phyloP scores from a whole-genome alignment of 78 protist species.

The Andalucia godoyi region DNA sequence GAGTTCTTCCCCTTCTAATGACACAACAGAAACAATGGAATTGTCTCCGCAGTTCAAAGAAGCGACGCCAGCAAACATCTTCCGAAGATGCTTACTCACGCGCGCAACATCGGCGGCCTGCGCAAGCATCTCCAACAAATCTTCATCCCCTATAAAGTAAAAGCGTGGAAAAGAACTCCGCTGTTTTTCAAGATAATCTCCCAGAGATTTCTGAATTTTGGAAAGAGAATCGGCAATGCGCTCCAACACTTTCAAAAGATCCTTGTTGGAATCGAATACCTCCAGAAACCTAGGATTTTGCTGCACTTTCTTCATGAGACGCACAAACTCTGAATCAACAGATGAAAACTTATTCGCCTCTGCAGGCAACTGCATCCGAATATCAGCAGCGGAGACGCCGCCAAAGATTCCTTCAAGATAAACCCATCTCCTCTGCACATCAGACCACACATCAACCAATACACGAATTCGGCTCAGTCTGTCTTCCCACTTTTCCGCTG shows the following conservation, averaged over 20 bases:
- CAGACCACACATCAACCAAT: slow-evolving; percentile 73
- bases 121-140: slow-evolving; percentile 95
- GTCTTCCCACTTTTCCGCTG: slow-evolving; percentile 78
- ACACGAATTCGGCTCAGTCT: slow-evolving; percentile 50
- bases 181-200: slow-evolving; percentile 89
- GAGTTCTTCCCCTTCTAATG: slow-evolving; percentile 77
- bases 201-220: slow-evolving; percentile 87
- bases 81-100: slow-evolving; percentile 81
- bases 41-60: neutral
- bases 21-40: neutral
- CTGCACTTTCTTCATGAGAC: slow-evolving; percentile 62
- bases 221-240: slow-evolving; percentile 58
- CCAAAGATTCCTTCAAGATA: slow-evolving; percentile 88
- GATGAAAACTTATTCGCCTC: slow-evolving; percentile 63
- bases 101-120: slow-evolving; percentile 49
- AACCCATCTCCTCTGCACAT: slow-evolving; percentile 93
- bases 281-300: slow-evolving; percentile 51
- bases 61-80: slow-evolving; percentile 92
- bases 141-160: slow-evolving; percentile 98
- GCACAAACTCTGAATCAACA: slow-evolving; percentile 69
- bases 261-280: slow-evolving; percentile 45
- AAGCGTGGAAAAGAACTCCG: slow-evolving; percentile 90
- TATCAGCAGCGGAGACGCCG: slow-evolving; percentile 84
- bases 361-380: slow-evolving; percentile 69
- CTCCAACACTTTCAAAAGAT: slow-evolving; percentile 28